Base-by-base conservation (phyloP, 1,284 basidiomycete genomes). In the Trametes sp. region DNA sequence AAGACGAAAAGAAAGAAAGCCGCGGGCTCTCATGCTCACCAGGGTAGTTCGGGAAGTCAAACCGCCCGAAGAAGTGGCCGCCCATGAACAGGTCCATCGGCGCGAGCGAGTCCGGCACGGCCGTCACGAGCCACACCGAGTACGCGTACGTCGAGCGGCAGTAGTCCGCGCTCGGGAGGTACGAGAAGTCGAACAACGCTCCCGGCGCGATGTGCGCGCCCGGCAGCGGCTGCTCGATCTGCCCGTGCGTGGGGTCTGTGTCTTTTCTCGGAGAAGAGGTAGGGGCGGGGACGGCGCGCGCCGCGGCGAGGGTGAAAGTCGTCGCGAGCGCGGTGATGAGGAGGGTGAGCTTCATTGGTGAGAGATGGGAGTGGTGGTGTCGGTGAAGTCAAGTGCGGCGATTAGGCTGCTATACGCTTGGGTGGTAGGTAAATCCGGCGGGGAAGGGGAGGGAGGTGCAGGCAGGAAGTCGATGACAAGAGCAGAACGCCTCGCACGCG, bases 11-110 rank as follows among this genome's bases (percentile, higher is more conserved):
- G n/a, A n/a, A n/a, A n/a, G n/a, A n/a, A n/a, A n/a, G n/a, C n/a
- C n/a, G n/a, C n/a, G n/a, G n/a, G n/a, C n/a, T n/a, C n/a, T n/a
- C n/a, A n/a, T 45, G 23, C 67, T 59, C 57, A 81, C 81, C 78
- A 46, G 81, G 81, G 66, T 81, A 83, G 61, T 82, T 83, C 26
- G 73, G 68, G 41, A 73, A 74, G 49, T 79, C 75, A 68, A 75
- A 83, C 13, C 76, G 72, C 10, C 82, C 81, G 59, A 82, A 79
- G 65, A 75, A 78, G 66, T 79, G 72, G 2, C 79, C 80, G n/a
- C 70, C 73, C 44, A 77, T 75, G 62, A 74, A 78, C 23, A 72
- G 65, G 48, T 67, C 67, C 24, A 76, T 70, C 8, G 70, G 66
- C 48, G 64, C 60, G 52, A 75, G 68, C 21, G 68, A 60, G 11